A percentile compares a stretch with the other conserved stretches of the same genome.
Evolutionary conservation across 345 rosid genomes (phyloP).

Genomic region (Syzygium oleosum): DNA sequence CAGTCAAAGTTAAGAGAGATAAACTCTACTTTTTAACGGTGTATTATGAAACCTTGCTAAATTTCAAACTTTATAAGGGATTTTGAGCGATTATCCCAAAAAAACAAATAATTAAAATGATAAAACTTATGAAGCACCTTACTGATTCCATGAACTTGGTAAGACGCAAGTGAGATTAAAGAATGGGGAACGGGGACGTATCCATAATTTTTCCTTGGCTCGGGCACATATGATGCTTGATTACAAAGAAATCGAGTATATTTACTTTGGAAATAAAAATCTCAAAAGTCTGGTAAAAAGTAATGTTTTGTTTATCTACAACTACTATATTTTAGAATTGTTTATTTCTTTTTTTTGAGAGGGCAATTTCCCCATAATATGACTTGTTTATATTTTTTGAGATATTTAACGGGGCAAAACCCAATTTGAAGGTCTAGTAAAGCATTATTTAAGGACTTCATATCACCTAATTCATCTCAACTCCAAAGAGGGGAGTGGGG

Average conservation of each 20-base stretch:
- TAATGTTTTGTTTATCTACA: not conserved
- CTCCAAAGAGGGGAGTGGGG: no score
- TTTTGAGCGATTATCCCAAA: not conserved
- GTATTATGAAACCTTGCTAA: not conserved
- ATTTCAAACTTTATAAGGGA: not conserved
- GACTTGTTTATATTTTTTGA: not conserved
- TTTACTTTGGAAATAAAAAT: not conserved
- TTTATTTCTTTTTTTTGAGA: not conserved
- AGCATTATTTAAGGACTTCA: not conserved
- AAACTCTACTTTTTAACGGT: not conserved
- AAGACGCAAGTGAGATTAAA: no score
- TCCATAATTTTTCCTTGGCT: not conserved
- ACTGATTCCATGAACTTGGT: no score
- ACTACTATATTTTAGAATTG: not conserved
- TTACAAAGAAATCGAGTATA: not conserved
- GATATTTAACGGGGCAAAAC: not conserved
- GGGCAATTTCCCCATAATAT: not conserved
- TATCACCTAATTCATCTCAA: no score
- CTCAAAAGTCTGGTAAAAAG: not conserved
- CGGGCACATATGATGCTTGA: not conserved
- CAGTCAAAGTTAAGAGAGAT: not conserved
- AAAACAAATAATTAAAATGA: not conserved
- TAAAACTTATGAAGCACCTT: no score
- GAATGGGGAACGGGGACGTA: not conserved
- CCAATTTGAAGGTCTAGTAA: not conserved